phyloP scores from a whole-genome alignment of 768 basidiomycete genomes.

The Rhodotorula toruloides region DNA sequence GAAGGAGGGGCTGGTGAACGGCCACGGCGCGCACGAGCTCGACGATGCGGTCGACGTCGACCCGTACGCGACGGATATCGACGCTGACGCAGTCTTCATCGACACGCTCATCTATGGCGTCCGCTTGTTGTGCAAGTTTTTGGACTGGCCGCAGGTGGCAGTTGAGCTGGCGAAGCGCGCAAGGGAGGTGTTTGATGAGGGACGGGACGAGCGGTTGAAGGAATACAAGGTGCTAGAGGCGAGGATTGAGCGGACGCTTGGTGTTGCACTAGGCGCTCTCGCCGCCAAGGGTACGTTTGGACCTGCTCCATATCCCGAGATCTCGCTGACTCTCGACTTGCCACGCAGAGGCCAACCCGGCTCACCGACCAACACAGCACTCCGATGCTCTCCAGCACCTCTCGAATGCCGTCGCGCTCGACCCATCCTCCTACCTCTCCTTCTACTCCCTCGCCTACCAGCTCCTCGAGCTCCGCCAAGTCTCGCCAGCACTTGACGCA shows the following conservation, averaged over 20 bases:
- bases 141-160: constrained; percentile 57
- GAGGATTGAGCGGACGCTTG: constrained; percentile 49
- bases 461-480: constrained; percentile 61
- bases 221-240: constrained; percentile 40
- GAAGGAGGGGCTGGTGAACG: constrained; percentile 2
- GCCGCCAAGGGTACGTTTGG: constrained; percentile 60
- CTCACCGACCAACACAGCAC: constrained; percentile 59
- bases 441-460: constrained; percentile 79
- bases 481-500: constrained; percentile 62
- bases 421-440: constrained; percentile 46
- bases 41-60: neutral
- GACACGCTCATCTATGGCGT: constrained; percentile 70
- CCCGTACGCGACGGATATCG: constrained; percentile 44
- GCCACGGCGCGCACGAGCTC: neutral
- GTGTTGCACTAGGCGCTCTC: constrained; percentile 65
- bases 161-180: constrained; percentile 57
- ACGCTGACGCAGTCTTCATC: constrained; percentile 56
- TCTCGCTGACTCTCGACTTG: neutral
- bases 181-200: constrained; percentile 15
- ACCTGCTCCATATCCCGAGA: neutral
- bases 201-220: constrained; percentile 4
- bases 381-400: constrained; percentile 56
- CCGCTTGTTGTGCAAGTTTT: constrained; percentile 63
- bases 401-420: constrained; percentile 42
- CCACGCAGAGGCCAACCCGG: constrained; percentile 65